Evolutionary conservation across 768 basidiomycete species (phyloP).

Genomic region (Boletus speciosus): DNA sequence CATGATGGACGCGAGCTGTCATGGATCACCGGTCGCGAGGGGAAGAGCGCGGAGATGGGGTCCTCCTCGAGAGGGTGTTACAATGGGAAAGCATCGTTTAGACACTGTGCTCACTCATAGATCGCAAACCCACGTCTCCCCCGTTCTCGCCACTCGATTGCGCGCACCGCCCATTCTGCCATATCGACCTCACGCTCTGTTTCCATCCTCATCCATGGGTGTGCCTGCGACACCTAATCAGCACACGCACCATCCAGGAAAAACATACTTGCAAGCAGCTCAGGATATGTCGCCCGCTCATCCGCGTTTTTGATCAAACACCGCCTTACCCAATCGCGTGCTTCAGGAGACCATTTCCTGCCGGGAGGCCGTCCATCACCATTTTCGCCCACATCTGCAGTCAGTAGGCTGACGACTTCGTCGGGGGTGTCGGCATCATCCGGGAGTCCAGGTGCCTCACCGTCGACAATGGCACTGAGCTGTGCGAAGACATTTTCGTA

Average conservation of each 20-base stretch:
- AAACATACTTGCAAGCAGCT: conserved; percentile 59
- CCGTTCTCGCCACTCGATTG: conserved; percentile 39
- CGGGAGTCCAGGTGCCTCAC: conserved; percentile 86
- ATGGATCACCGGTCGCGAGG: conserved; percentile 22
- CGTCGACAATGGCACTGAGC: conserved; percentile 93
- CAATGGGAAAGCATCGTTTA: conserved; percentile 1
- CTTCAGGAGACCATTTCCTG: conserved; percentile 39
- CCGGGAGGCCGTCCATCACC: conserved; percentile 8
- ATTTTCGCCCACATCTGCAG: conserved; percentile 11
- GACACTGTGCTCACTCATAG: conserved; percentile 23
- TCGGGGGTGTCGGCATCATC: conserved; percentile 38
- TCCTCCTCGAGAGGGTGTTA: conserved; percentile 17
- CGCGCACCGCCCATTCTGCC: conserved; percentile 72
- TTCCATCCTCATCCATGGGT: conserved; percentile 74
- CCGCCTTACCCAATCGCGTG: conserved; percentile 75
- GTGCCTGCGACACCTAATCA: conserved; percentile 42
- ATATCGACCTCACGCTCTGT: conserved; percentile 69
- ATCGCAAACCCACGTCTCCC: conserved; percentile 17
- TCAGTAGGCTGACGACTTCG: conserved; percentile 8
- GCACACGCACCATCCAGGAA: not conserved
- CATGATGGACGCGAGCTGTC: conserved; percentile 1
- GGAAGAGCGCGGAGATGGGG: conserved; percentile 20
- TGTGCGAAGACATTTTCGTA: conserved; percentile 98
- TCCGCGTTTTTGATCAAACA: conserved; percentile 84
- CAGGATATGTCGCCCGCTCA: conserved; percentile 75